Evolutionary conservation across 148 eudicot species (phyloP), one percentile per base, ranked within the genome.

Genomic region (Camellia japonica): DNA sequence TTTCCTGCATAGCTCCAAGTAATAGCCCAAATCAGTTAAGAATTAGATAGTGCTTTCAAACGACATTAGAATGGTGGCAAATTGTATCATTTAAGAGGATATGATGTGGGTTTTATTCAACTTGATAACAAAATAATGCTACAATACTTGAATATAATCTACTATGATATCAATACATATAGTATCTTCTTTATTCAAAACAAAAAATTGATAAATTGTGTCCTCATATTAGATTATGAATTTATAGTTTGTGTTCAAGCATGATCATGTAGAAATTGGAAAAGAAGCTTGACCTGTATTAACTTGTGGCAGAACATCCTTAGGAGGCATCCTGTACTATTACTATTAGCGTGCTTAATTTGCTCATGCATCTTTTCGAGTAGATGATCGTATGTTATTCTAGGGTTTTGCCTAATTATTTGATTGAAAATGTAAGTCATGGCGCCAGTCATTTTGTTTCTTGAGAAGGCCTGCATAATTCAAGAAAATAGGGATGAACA

Each of bases 361-460:
- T 66, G 55, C 20, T 89, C 82, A n/a, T 87, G 76, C 60, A 87
- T 87, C 20, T 78, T 73, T 8, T 63, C 14, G 56, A 90, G 80
- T 7, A 90, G 82, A 13, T 75, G 79, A 51, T 49, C 65, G 65
- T 90, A 90, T 1, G 90, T 82, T 84, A 87, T 68, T 18, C 74
- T 67, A 7, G 80, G 79, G 47, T 79, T 79, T 11, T 73, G 72
- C 74, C 76, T 46, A 0, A 90, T 72, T 46, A 84, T 80, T 62
- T 90, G 81, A 55, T 84, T 79, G 52, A 90, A 82, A 80, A 84
- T 81, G 75, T 79, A 80, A 19, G 92, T 90, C 89, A 90, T 74
- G 62, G 84, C 88, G 5, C 92, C 89, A 30, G 83, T 77, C 90
- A 87, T 86, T 49, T 86, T 85, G 13, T 86, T 86, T 30, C 74